Evolutionary conservation across 495 filamentous ascomycete genomes (phyloP), one percentile per base, ranked within the genome.

Genomic region (Rhypophila decipiens): DNA sequence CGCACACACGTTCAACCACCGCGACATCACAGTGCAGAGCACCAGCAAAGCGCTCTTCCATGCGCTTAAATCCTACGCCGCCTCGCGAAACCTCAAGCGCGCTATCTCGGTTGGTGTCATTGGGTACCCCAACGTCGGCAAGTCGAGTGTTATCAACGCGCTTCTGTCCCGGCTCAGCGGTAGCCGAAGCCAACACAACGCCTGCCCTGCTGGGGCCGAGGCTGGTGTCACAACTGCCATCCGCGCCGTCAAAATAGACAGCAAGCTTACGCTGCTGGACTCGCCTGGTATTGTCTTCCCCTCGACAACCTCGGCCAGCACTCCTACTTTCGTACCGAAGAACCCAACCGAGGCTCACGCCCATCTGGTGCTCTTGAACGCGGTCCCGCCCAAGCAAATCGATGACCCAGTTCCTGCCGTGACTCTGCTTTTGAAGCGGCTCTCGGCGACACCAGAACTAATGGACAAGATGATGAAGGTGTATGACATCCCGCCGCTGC

Each of bases 281-380:
- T 96, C 91, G 0, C 91, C 91, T 33, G 91, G 91, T 50, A 96
- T 97, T 52, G 88, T 97, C 40, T 96, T 96, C 76, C 90, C 91
- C 5, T 65, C 79, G 59, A 51, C 70, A 10, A 24, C 20, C 9
- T 18, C 17, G 8, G 18, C 23, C 22, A 19, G 22, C 20, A 36
- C 43, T 27, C 61, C 59, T 49, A 65, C 76, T 24, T 69, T 69
- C 40, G 50, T 56, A 29, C 81, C 79, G 54, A 71, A 74, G 42
- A 77, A 72, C 56, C 80, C 80, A 52, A 79, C 82, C 54, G 85
- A 87, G 49, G 80, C 88, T 42, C 84, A 91, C 59, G 90, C 91
- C 9, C 80, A 88, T 41, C 77, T 95, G 11, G 77, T 95, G 44
- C 84, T 97, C 15, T 75, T 97, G 24, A 95, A 94, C 64, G 91